These are phyloP conservation scores for Pyrenophora teres DNA, from an alignment of 2,329 filamentous ascomycete genomes.

Conservation along the genomic window DNA sequence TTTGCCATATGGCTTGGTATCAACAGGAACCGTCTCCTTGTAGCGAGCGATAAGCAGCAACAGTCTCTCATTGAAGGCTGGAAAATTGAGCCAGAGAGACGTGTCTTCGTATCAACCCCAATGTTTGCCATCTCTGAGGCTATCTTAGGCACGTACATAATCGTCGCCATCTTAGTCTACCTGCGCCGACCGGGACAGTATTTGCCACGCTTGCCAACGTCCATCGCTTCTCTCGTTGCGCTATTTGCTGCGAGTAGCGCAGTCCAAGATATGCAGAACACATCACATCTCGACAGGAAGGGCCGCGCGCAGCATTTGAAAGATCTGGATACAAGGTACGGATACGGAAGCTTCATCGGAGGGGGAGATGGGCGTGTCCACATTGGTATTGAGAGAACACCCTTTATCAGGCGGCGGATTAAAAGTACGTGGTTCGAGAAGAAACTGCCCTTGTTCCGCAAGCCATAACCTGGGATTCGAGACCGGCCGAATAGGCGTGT, in stretches of 20 bases:
- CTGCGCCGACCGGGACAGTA: slow-evolving; percentile 47
- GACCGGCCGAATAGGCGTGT: no score
- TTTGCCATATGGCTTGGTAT: slow-evolving; percentile 53
- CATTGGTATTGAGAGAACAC: slow-evolving; percentile 55
- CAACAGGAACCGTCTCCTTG: slow-evolving; percentile 36
- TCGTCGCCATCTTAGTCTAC: slow-evolving; percentile 55
- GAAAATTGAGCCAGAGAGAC: slow-evolving; percentile 3
- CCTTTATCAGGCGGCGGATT: no score
- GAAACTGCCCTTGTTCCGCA: no score
- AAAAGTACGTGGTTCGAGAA: no score
- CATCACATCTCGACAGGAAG: slow-evolving; percentile 21
- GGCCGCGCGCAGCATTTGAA: slow-evolving; percentile 23
- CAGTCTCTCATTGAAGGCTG: no score
- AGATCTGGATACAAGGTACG: slow-evolving; percentile 40
- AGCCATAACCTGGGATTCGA: no score
- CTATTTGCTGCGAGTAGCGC: slow-evolving; percentile 56
- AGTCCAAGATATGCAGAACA: slow-evolving; percentile 43
- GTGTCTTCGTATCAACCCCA: slow-evolving; percentile 56
- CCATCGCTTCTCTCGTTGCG: slow-evolving; percentile 54
- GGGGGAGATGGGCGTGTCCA: slow-evolving; percentile 55
- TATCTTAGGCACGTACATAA: slow-evolving; percentile 52
- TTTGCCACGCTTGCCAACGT: slow-evolving; percentile 59
- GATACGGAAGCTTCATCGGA: slow-evolving; percentile 56
- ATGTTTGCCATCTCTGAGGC: slow-evolving; percentile 55
- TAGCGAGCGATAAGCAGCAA: no score